Conservation (phyloP, 148 eudicot genomes). For the Rhododendron henanense region DNA sequence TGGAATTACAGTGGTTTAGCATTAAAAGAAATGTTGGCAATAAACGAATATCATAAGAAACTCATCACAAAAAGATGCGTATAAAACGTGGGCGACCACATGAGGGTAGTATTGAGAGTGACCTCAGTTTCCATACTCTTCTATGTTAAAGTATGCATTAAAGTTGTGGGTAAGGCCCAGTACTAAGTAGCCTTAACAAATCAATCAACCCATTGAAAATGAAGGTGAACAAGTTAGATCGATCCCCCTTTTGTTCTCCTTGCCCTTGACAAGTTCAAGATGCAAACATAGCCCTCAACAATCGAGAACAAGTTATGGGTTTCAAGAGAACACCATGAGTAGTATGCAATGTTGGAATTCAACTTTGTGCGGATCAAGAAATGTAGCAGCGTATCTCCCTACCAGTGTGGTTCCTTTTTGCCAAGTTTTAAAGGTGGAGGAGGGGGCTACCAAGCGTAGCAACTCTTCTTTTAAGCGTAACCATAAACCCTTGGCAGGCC, state of each 20-base stretch:
- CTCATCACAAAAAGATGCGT: not conserved
- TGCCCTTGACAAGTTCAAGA: not conserved
- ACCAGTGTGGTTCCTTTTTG: too few relatives aligned
- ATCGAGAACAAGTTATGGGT: not conserved
- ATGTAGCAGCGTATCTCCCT: not conserved
- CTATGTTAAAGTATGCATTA: not conserved
- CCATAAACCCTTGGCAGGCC: too few relatives aligned
- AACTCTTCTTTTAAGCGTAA: too few relatives aligned
- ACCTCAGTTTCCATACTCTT: not conserved
- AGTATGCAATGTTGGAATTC: not conserved
- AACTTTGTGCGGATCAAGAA: not conserved
- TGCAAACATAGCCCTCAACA: not conserved
- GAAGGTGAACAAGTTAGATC: not conserved
- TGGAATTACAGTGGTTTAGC: conserved; percentile 41
- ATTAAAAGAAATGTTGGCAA: conserved; percentile 11
- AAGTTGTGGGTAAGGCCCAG: not conserved
- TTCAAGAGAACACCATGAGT: not conserved
- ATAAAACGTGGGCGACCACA: not conserved
- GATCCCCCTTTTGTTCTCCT: not conserved
- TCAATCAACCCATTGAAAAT: not conserved
- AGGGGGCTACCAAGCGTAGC: too few relatives aligned
- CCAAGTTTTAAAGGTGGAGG: too few relatives aligned
- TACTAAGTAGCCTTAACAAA: not conserved
- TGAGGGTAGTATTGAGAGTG: not conserved
- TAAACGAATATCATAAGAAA: not conserved